A percentile compares a stretch with the other conserved stretches of the same genome.
Conservation (phyloP, 1,139 yeast species). For the Pichia sp. region DNA sequence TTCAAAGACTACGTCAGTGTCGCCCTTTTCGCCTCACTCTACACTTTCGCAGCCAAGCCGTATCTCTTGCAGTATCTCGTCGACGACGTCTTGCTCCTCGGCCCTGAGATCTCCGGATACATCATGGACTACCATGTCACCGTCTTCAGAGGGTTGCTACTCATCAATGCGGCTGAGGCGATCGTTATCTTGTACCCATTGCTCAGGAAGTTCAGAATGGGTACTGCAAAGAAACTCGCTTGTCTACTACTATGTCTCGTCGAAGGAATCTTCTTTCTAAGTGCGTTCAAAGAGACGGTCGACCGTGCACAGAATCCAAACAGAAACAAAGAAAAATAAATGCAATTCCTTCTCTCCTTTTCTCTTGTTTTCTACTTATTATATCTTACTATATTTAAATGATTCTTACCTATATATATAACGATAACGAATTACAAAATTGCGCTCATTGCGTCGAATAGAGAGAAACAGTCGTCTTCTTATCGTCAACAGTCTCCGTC, state of each 20-base stretch:
- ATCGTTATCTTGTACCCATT: conserved; percentile 42
- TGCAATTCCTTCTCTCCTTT: no score
- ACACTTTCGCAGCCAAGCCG: conserved; percentile 29
- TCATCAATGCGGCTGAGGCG: conserved; percentile 47
- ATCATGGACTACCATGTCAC: conserved; percentile 13
- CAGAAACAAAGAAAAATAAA: conserved; percentile 8
- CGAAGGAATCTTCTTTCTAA: conserved; percentile 52
- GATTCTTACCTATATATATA: background rate
- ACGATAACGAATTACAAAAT: background rate
- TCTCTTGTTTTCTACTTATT: no score
- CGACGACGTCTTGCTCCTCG: conserved; percentile 10
- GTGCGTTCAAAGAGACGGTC: conserved; percentile 38
- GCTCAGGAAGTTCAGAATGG: conserved; percentile 51
- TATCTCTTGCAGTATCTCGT: conserved; percentile 31
- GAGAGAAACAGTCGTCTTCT: conserved; percentile 17
- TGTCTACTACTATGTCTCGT: conserved; percentile 49
- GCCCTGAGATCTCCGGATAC: background rate
- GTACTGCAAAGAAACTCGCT: conserved; percentile 40
- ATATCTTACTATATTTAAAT: no score
- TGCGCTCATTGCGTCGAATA: conserved; percentile 18
- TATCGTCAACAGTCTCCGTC: conserved; percentile 19
- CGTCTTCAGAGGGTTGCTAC: conserved; percentile 31
- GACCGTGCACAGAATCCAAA: conserved; percentile 18
- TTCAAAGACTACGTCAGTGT: conserved; percentile 25
- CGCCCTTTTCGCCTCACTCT: conserved; percentile 26